Conservation (phyloP, 2,329 filamentous ascomycete genomes). For the Keithomyces neogunnii region DNA sequence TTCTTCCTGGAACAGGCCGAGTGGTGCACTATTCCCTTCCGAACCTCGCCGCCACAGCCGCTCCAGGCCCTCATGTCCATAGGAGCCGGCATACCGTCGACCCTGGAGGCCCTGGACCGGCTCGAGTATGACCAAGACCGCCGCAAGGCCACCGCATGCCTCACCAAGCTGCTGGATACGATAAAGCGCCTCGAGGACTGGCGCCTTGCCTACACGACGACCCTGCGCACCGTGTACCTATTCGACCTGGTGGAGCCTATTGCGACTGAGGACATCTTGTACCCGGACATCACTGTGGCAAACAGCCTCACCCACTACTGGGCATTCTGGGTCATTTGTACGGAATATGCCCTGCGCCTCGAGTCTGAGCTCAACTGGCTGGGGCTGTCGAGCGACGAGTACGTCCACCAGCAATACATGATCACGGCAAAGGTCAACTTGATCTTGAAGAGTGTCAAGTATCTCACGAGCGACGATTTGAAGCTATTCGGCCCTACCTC, state of each 20-base stretch:
- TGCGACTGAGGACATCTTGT: slow-evolving; percentile 16
- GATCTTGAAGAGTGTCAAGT: slow-evolving; percentile 25
- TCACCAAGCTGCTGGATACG: not conserved
- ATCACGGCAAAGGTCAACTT: not conserved
- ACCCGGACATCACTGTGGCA: slow-evolving; percentile 25
- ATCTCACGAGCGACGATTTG: slow-evolving; percentile 29
- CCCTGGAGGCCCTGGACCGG: slow-evolving; percentile 13
- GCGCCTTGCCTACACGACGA: not conserved
- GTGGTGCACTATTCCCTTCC: slow-evolving; percentile 25
- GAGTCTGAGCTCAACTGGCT: slow-evolving; percentile 10
- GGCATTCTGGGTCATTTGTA: slow-evolving; percentile 28
- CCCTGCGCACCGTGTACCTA: not conserved
- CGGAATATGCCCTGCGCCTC: slow-evolving; percentile 16
- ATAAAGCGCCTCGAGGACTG: not conserved
- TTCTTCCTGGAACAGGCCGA: slow-evolving; percentile 20
- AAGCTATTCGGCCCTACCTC: slow-evolving; percentile 29
- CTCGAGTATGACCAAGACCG: not conserved
- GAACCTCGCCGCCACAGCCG: slow-evolving; percentile 12
- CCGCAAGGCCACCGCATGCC: not conserved
- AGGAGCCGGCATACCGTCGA: slow-evolving; percentile 16
- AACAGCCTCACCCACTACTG: slow-evolving; percentile 29
- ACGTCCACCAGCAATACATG: not conserved
- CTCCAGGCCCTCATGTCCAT: slow-evolving; percentile 24
- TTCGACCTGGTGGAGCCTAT: not conserved
- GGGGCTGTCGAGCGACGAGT: not conserved